These are phyloP conservation scores for Baeospora myosura DNA, from an alignment of 1,284 basidiomycete genomes.

Conservation along the genomic window DNA sequence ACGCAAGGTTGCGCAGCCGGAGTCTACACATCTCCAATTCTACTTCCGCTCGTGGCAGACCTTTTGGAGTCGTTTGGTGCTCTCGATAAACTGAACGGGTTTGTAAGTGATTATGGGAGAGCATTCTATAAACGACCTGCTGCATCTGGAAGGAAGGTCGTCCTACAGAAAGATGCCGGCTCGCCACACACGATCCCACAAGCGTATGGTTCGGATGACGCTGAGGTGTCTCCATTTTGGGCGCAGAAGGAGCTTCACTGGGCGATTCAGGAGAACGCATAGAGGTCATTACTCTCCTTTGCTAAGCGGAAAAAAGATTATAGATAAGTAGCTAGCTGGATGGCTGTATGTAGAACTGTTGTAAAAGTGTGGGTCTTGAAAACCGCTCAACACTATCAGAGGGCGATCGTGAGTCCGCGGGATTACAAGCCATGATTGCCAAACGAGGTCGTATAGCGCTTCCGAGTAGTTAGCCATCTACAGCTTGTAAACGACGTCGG, in stretches of 20 bases:
- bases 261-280: constrained; percentile 52
- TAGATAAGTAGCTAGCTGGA: too few relatives aligned
- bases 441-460: too few relatives aligned
- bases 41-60: constrained; percentile 83
- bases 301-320: too few relatives aligned
- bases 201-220: too few relatives aligned
- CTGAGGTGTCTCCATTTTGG: constrained; percentile 93
- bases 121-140: constrained; percentile 61
- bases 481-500: constrained; percentile 65
- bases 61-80: constrained; percentile 84
- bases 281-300: too few relatives aligned
- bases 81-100: constrained; percentile 71
- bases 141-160: constrained; percentile 17
- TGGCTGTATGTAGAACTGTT: too few relatives aligned
- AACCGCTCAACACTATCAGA: too few relatives aligned
- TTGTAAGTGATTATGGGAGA: constrained; percentile 73
- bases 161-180: constrained; percentile 16
- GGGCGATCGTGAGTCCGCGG: too few relatives aligned
- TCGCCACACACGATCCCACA: constrained; percentile 3
- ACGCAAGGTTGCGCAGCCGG: constrained; percentile 84
- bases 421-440: too few relatives aligned
- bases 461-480: too few relatives aligned
- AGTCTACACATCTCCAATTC: constrained; percentile 85
- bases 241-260: constrained; percentile 79
- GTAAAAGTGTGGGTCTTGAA: too few relatives aligned